A percentile compares a stretch with the other conserved stretches of the same genome.
These are phyloP conservation scores for Magnaporthales sp. DNA, from an alignment of 2,329 filamentous ascomycete species.

Conservation along the genomic window DNA sequence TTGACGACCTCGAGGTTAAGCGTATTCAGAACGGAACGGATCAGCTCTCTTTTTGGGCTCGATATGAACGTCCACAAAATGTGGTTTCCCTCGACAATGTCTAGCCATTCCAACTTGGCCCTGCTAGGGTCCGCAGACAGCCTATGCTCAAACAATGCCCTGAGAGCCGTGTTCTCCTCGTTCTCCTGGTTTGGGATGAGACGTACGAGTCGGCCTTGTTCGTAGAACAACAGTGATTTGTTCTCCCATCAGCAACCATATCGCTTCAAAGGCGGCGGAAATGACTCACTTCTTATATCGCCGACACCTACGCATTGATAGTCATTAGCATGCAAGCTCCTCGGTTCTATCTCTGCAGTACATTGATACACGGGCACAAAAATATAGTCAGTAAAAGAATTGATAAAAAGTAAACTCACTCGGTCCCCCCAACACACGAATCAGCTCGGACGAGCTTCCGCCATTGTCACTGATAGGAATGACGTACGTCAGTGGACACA, in stretches of 20 bases:
- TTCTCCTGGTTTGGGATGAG: constrained; percentile 67
- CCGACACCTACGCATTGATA: constrained; percentile 35
- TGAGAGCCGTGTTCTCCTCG: constrained; percentile 65
- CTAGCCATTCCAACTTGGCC: constrained; percentile 75
- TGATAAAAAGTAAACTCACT: constrained; percentile 39
- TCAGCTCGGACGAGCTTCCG: constrained; percentile 86
- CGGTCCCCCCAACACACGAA: constrained; percentile 88
- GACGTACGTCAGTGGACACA: constrained; percentile 68
- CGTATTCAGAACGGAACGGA: constrained; percentile 68
- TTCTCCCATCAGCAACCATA: not conserved
- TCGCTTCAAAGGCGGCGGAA: not conserved
- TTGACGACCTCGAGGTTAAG: constrained; percentile 74
- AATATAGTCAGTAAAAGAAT: not conserved
- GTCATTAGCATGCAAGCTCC: not conserved
- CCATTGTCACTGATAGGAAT: constrained; percentile 97
- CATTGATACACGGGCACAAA: too few relatives aligned
- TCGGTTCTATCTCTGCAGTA: too few relatives aligned
- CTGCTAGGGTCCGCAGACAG: constrained; percentile 51
- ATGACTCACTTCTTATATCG: constrained; percentile 61
- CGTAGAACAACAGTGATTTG: not conserved
- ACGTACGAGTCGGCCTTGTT: constrained; percentile 72
- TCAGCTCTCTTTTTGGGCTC: constrained; percentile 65
- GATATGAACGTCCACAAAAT: constrained; percentile 64
- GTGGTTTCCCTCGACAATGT: constrained; percentile 78
- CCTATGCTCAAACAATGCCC: constrained; percentile 79